Percentiles rank a stretch among this genome's conserved stretches.
phyloP scores from a whole-genome alignment of 202 grass and related monocot species.

The Brachypodium distachyon region DNA sequence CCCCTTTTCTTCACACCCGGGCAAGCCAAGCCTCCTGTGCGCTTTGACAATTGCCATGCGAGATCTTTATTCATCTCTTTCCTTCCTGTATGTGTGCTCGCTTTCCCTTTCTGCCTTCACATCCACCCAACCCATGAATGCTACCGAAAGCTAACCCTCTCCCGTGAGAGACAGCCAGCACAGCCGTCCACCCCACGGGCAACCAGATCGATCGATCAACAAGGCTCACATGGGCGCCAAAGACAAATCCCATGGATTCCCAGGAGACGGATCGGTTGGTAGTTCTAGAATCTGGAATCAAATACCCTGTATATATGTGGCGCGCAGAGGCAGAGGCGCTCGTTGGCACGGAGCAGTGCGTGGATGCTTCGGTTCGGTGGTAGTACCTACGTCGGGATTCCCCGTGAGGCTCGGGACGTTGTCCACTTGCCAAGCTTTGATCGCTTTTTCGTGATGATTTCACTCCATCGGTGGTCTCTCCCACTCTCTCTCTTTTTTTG shows the following conservation, averaged over 20 bases:
- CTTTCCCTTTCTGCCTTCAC: constrained; percentile 19
- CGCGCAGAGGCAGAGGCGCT: neutral
- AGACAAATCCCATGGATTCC: neutral
- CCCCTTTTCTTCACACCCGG: constrained; percentile 25
- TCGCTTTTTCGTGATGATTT: constrained; percentile 9
- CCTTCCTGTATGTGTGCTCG: no score
- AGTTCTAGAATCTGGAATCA: neutral
- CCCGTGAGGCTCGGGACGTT: neutral
- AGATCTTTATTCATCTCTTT: constrained; percentile 14
- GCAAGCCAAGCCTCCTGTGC: constrained; percentile 14
- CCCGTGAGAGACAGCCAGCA: constrained; percentile 24
- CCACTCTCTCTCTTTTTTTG: no score
- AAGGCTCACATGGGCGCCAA: constrained; percentile 33
- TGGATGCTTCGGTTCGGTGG: neutral
- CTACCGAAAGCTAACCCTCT: constrained; percentile 12
- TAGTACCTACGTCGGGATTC: no score
- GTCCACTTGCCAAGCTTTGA: neutral
- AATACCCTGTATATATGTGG: neutral
- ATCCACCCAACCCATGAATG: constrained; percentile 31
- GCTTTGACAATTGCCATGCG: constrained; percentile 14
- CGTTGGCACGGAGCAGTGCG: no score
- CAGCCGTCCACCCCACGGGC: neutral
- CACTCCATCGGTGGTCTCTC: neutral
- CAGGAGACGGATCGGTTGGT: neutral
- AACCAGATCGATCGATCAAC: constrained; percentile 26